Evolutionary conservation across 2,329 filamentous ascomycete species (phyloP).

Genomic region (Diaporthe aspalathi): DNA sequence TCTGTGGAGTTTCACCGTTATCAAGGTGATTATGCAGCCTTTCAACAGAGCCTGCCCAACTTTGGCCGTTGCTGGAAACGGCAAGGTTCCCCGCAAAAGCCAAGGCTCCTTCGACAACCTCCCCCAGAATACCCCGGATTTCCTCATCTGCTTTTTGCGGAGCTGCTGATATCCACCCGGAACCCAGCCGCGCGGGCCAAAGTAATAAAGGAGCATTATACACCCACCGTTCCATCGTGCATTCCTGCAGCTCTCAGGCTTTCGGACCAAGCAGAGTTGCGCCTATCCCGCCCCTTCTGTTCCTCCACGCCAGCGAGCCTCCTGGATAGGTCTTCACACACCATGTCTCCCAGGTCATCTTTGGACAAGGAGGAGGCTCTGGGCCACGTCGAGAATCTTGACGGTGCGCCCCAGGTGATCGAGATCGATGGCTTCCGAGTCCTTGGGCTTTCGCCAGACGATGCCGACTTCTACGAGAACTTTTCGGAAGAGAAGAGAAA

Average conservation of each 20-base stretch:
- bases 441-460: constrained; percentile 44
- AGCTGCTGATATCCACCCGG: background rate
- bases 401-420: constrained; percentile 40
- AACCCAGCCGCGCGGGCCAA: constrained; percentile 1
- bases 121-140: constrained; percentile 28
- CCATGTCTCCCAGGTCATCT: constrained; percentile 14
- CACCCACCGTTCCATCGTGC: background rate
- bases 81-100: constrained; percentile 31
- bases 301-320: background rate
- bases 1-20: constrained; percentile 2
- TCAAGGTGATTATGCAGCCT: background rate
- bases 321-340: background rate
- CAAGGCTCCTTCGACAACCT: constrained; percentile 11
- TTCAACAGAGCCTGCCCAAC: background rate
- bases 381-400: constrained; percentile 38
- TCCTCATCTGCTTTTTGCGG: background rate
- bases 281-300: background rate
- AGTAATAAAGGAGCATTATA: constrained; percentile 7
- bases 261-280: background rate
- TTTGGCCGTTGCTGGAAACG: background rate
- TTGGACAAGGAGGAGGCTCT: constrained; percentile 18
- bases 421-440: constrained; percentile 48
- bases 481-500: constrained; percentile 45
- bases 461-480: constrained; percentile 47
- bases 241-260: background rate